Conservation (phyloP, 2,329 filamentous ascomycete species). For the Cladobotryum protrusum region DNA sequence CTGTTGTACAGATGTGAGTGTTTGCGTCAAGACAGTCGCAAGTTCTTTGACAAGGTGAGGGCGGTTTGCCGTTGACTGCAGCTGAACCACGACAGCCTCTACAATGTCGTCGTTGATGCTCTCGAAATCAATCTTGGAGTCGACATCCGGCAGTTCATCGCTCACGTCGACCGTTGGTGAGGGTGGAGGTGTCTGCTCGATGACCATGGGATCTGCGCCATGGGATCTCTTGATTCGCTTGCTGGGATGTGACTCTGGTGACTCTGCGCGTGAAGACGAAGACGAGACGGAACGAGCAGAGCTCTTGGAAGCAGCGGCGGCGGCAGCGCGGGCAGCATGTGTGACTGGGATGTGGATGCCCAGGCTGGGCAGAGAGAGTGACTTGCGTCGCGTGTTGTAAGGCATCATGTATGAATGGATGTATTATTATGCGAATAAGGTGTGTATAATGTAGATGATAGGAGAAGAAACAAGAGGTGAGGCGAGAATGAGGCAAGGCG, state of each 20-base stretch:
- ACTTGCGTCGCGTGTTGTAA: constrained; percentile 87
- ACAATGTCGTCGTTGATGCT: constrained; percentile 94
- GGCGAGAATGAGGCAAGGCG: constrained; percentile 2
- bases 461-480: constrained; percentile 4
- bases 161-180: constrained; percentile 28
- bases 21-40: constrained; percentile 68
- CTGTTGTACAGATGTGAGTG: constrained; percentile 83
- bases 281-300: constrained; percentile 25
- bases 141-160: constrained; percentile 22
- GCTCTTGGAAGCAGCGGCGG: constrained; percentile 41
- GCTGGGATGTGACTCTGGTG: constrained; percentile 35
- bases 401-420: background rate
- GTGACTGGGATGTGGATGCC: constrained; percentile 80
- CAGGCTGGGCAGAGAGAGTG: constrained; percentile 82
- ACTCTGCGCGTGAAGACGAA: constrained; percentile 24
- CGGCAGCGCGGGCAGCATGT: constrained; percentile 51
- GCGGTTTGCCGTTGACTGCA: constrained; percentile 84
- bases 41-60: constrained; percentile 95
- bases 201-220: constrained; percentile 64
- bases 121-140: constrained; percentile 54
- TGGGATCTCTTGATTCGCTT: constrained; percentile 80
- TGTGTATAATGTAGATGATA: constrained; percentile 1
- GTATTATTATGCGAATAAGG: constrained; percentile 1
- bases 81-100: constrained; percentile 77
- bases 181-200: constrained; percentile 64